Evolutionary conservation across 768 basidiomycete species (phyloP).

Genomic region (Boletus rubescentipes): DNA sequence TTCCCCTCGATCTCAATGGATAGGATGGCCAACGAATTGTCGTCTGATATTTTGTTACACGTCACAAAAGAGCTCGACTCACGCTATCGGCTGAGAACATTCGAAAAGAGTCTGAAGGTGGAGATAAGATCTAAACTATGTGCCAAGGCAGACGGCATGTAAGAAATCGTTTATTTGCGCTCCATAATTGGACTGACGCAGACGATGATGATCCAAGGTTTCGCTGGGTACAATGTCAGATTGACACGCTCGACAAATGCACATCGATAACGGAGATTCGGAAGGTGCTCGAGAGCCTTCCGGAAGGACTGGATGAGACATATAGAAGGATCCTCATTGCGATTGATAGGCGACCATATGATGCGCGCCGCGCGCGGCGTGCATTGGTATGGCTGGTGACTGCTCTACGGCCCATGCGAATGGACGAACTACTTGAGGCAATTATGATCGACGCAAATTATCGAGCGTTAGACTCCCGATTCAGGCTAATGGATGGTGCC

Average conservation of each 20-base stretch:
- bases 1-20: slow-evolving; percentile 14
- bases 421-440: slow-evolving; percentile 10
- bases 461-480: slow-evolving; percentile 1
- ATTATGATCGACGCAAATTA: not conserved
- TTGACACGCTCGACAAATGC: slow-evolving; percentile 8
- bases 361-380: not conserved
- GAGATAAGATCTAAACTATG: slow-evolving; percentile 9
- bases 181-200: not conserved
- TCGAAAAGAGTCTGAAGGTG: slow-evolving; percentile 1
- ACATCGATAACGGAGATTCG: not conserved
- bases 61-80: slow-evolving; percentile 13
- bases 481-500: not conserved
- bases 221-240: slow-evolving; percentile 20
- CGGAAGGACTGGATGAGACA: slow-evolving; percentile 22
- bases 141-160: slow-evolving; percentile 23
- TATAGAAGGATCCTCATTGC: slow-evolving; percentile 20
- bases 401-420: slow-evolving; percentile 7
- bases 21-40: not conserved
- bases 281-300: slow-evolving; percentile 6
- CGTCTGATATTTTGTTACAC: slow-evolving; percentile 9
- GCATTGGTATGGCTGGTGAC: slow-evolving; percentile 16
- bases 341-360: not conserved
- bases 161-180: not conserved
- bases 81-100: slow-evolving; percentile 1
- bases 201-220: slow-evolving; percentile 3